phyloP scores from a whole-genome alignment of 768 basidiomycete species.

The Udeniomyces megalosporus region DNA sequence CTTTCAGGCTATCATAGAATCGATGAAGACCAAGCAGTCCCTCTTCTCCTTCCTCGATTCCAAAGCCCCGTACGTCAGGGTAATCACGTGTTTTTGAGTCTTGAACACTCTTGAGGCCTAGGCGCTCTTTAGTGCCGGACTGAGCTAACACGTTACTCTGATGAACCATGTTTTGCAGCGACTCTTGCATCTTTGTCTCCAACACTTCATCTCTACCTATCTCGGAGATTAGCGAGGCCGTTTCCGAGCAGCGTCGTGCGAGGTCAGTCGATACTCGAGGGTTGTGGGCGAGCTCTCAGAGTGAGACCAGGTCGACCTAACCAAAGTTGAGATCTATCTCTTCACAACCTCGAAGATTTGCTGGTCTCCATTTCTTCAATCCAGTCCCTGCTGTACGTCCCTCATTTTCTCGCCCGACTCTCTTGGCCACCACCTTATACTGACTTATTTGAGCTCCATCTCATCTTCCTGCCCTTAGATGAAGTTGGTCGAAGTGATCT shows the following conservation, averaged over 20 bases:
- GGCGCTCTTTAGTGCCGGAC: too few relatives aligned
- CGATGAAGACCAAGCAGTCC: constrained; percentile 32
- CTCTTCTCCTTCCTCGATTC: constrained; percentile 31
- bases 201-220: constrained; percentile 33
- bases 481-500: constrained; percentile 34
- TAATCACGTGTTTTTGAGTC: neutral
- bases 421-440: neutral
- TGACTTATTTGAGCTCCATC: neutral
- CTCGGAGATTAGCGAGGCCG: constrained; percentile 29
- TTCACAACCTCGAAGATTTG: too few relatives aligned
- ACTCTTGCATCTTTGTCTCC: constrained; percentile 29
- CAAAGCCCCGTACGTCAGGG: constrained; percentile 25
- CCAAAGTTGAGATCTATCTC: too few relatives aligned
- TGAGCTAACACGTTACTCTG: too few relatives aligned
- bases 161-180: neutral
- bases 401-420: neutral
- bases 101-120: too few relatives aligned
- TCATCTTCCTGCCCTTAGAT: constrained; percentile 22
- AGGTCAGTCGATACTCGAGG: too few relatives aligned
- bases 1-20: constrained; percentile 33
- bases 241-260: constrained; percentile 22
- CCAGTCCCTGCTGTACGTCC: constrained; percentile 19
- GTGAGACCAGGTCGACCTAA: too few relatives aligned
- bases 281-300: too few relatives aligned
- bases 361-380: constrained; percentile 35